Evolutionary conservation across 306 rosid species (phyloP).

Genomic region (Cucumis melo): DNA sequence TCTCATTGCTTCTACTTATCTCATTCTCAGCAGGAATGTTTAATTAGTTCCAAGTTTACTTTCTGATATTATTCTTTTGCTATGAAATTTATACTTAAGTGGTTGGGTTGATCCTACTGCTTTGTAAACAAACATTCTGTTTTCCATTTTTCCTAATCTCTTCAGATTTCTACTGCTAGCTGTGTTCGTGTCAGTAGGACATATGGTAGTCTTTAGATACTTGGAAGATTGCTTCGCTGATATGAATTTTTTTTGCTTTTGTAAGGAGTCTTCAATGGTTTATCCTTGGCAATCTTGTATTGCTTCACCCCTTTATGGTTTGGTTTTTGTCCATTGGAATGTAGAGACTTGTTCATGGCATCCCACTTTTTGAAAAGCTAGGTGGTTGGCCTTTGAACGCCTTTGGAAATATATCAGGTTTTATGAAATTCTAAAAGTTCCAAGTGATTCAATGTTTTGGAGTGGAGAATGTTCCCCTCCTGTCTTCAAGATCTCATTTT

Average conservation of each 20-base stretch:
- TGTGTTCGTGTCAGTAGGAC: background rate
- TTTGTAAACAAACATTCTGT: background rate
- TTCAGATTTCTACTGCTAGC: background rate
- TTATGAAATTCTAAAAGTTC: too few species aligned
- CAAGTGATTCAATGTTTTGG: too few species aligned
- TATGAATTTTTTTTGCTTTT: background rate
- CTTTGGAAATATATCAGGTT: too few species aligned
- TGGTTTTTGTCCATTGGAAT: too few species aligned
- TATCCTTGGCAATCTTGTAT: too few species aligned
- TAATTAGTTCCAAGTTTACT: background rate
- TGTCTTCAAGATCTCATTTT: too few species aligned
- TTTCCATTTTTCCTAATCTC: background rate
- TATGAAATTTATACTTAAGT: background rate
- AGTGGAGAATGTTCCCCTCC: too few species aligned
- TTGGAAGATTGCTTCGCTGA: background rate
- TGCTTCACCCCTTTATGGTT: too few species aligned
- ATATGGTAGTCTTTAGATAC: background rate
- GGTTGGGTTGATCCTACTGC: background rate
- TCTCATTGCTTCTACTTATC: background rate
- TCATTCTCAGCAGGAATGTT: background rate
- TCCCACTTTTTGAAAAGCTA: too few species aligned
- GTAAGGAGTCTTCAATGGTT: background rate
- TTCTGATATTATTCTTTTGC: background rate
- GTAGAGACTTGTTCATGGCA: too few species aligned
- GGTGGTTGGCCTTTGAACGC: too few species aligned